Base-by-base conservation (phyloP, 169 alveolate genomes). In the Plasmodium relictum region DNA sequence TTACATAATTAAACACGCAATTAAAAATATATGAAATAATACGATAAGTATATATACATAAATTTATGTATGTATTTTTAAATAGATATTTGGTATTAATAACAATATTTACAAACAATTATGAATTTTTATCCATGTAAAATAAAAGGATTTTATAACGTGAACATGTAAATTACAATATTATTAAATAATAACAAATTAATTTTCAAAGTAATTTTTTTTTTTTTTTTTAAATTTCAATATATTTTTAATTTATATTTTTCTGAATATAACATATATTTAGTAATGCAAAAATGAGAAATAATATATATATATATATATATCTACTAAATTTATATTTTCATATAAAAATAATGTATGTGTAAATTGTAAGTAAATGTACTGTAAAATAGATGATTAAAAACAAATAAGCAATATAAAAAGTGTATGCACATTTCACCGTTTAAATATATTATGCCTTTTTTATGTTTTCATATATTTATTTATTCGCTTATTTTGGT, bases 101-200 rank as follows among this genome's bases (percentile, higher is more conserved):
- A 61, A 74, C 42, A 16, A 16, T 18, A 45, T 63, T 76, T 31
- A 63, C 89, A 63, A 76, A 76, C 74, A 63, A 76, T 56, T 41
- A 68, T 63, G 76, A 76, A 76, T 63, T 62, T n/a, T 74, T 48
- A 48, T 20, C 39, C 59, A 26, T 37, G 42, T 44, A 58, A 68
- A 68, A 6, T 16, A 45, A n/a, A 68, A 56, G 37, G 20, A 18
- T 9, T 61, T 12, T 65, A 72, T 6, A 71, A 71, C 68, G 31
- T 16, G 3, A 69, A 39, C 69, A 52, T 41, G 86, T 39, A 72
- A 72, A 72, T 31, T 41, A 52, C 52, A 52, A 26, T 54, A 62
- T 44, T 58, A 72, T 44, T 10, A 52, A 16, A 62, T 41, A 42
- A 44, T 58, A 72, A 56, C 66, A 72, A 72, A 72, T 31, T 26